Percentiles rank a stretch among this genome's conserved stretches.
Conservation (phyloP, 768 basidiomycete genomes). For the Pholiota conissans region DNA sequence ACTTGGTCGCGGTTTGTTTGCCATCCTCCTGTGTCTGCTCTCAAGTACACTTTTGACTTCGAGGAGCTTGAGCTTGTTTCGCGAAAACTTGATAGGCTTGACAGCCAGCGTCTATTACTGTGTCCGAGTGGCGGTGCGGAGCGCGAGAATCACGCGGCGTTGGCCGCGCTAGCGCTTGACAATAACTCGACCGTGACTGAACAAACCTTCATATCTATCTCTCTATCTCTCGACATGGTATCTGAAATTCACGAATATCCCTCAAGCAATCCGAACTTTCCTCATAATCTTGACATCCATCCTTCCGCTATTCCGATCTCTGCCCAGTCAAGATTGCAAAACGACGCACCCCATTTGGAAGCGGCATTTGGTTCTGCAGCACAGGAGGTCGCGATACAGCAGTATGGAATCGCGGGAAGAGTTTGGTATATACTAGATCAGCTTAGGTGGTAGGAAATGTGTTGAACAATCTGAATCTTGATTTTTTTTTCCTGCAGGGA, state of each 20-base stretch:
- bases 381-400: conserved; percentile 61
- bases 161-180: no score
- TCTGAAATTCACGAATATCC: background rate
- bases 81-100: no score
- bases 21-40: no score
- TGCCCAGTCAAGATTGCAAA: background rate
- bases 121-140: background rate
- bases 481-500: conserved; percentile 51
- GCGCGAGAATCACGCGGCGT: background rate
- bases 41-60: no score
- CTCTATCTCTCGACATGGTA: background rate
- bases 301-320: conserved; percentile 17
- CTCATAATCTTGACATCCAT: conserved; percentile 22
- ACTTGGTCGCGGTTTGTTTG: no score
- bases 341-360: conserved; percentile 9
- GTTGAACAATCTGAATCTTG: no score
- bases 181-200: no score
- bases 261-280: conserved; percentile 36
- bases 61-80: no score
- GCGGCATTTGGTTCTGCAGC: conserved; percentile 31
- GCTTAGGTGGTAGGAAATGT: background rate
- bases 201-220: background rate
- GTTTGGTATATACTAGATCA: conserved; percentile 59
- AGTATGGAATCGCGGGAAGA: conserved; percentile 82
- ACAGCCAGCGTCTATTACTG: no score